These are phyloP conservation scores for Epithele typhae DNA, from an alignment of 768 basidiomycete genomes.

Conservation along the genomic window DNA sequence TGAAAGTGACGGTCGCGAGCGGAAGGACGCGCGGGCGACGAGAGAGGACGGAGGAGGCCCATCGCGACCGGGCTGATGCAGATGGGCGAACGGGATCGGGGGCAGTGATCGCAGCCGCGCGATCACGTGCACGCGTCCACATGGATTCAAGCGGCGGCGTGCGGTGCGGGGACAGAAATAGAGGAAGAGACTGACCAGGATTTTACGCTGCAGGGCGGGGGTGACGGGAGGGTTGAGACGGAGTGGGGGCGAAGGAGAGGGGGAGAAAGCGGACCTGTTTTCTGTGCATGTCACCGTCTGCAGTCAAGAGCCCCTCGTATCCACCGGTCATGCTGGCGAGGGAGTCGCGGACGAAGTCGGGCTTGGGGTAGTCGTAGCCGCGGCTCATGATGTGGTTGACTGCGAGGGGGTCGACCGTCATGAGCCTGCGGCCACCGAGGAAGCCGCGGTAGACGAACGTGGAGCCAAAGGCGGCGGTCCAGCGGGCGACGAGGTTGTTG, in stretches of 20 bases:
- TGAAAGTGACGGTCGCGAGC: too few species aligned
- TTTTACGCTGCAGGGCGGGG: constrained; percentile 38
- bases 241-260: not conserved
- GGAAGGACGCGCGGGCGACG: too few species aligned
- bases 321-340: constrained; percentile 50
- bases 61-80: too few species aligned
- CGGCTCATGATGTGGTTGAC: constrained; percentile 53
- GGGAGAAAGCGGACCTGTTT: constrained; percentile 38
- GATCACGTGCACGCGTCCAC: too few species aligned
- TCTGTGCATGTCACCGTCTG: constrained; percentile 52
- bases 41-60: too few species aligned
- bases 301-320: constrained; percentile 43
- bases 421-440: constrained; percentile 46
- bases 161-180: too few species aligned
- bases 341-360: constrained; percentile 49
- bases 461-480: constrained; percentile 43
- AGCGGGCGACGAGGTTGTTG: constrained; percentile 40
- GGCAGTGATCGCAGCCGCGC: too few species aligned
- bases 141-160: too few species aligned
- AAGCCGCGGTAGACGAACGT: constrained; percentile 53
- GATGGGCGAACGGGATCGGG: too few species aligned
- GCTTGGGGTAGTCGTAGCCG: constrained; percentile 59
- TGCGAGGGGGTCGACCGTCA: constrained; percentile 56
- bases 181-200: constrained; percentile 37
- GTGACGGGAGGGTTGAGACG: not conserved